Evolutionary conservation across 371 early-diverging fungal genomes (phyloP).

Genomic region (Lichtheimia hyalospora): DNA sequence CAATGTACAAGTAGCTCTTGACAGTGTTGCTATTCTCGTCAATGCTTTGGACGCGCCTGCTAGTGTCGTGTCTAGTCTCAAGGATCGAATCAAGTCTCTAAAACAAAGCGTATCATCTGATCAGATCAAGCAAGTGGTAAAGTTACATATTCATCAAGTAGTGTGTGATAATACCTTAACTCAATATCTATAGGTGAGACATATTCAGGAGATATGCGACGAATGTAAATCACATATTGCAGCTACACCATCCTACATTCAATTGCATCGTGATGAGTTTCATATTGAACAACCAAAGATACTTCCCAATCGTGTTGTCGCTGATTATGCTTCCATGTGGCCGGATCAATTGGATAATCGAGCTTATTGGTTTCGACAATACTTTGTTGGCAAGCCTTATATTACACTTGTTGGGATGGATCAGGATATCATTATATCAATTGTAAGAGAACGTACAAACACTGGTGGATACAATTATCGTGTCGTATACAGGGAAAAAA

Average conservation of each 20-base stretch:
- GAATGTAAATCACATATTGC: constrained; percentile 11
- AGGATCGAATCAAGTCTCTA: constrained; percentile 12
- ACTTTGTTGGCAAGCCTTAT: constrained; percentile 49
- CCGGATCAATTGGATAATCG: constrained; percentile 34
- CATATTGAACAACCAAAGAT: constrained; percentile 8
- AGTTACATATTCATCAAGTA: neutral
- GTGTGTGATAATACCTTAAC: neutral
- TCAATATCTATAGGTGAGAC: constrained; percentile 8
- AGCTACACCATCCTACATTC: constrained; percentile 8
- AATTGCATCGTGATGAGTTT: constrained; percentile 4
- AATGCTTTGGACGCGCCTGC: constrained; percentile 20
- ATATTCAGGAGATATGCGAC: constrained; percentile 14
- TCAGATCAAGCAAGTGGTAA: constrained; percentile 2
- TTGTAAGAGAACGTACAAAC: constrained; percentile 33
- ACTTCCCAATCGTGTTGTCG: constrained; percentile 1
- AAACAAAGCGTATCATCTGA: neutral
- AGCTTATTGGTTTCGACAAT: constrained; percentile 42
- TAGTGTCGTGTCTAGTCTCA: neutral
- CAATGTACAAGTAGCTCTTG: constrained; percentile 15
- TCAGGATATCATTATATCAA: constrained; percentile 20
- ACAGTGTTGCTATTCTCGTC: constrained; percentile 18
- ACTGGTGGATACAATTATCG: constrained; percentile 7
- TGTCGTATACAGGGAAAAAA: neutral
- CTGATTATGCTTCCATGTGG: constrained; percentile 19
- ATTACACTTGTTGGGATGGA: constrained; percentile 29